Base-by-base conservation (phyloP, 768 basidiomycete species). In the Boletus sp. region DNA sequence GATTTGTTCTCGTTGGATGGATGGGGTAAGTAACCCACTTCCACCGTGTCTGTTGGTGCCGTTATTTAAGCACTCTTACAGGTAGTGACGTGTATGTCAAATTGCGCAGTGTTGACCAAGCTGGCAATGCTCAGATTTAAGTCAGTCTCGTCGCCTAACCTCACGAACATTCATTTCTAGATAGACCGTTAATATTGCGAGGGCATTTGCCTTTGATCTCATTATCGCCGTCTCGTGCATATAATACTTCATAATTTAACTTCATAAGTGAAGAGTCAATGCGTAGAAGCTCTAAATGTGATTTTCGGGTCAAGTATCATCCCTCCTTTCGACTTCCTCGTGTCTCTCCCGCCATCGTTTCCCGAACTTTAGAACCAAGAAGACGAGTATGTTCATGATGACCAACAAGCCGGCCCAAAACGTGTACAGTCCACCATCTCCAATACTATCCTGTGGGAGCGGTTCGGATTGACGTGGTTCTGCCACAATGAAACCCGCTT, bases 1-100 rank as follows among this genome's bases (percentile, higher is more conserved):
- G 88, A 93, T 60, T 73, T 96, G 40, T 81, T 89, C 55, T 85
- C 88, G 1, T 68, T 95, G 43, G 87, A 93, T 67, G 89, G 91
- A 11, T 92, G 89, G 89, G 90, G 90, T 82, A 63, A 66, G 79
- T 68, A 37, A 35, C 49, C 39, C 37, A 33, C 10, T 34, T 14
- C 7, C 13, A 5, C 32, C n/a, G 3, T n/a, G 7, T 43, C 29
- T 7, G 4, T 47, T 30, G 39, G 40, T 35, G 5, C 7, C 17
- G 9, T 29, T 35, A 32, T 44, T 51, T 50, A 23, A 50, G 32
- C 3, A 17, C 41, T 11, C 23, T 45, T 19, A 8, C 63, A 77
- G 79, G 81, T 1, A 77, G 75, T 35, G 83, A 80, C 51, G 79
- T 81, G 19, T 79, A 82, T 51, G 70, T 84, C 49, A 83, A 81